phyloP scores from a whole-genome alignment of 371 early-diverging fungal species.

The Mortierella sp. region DNA sequence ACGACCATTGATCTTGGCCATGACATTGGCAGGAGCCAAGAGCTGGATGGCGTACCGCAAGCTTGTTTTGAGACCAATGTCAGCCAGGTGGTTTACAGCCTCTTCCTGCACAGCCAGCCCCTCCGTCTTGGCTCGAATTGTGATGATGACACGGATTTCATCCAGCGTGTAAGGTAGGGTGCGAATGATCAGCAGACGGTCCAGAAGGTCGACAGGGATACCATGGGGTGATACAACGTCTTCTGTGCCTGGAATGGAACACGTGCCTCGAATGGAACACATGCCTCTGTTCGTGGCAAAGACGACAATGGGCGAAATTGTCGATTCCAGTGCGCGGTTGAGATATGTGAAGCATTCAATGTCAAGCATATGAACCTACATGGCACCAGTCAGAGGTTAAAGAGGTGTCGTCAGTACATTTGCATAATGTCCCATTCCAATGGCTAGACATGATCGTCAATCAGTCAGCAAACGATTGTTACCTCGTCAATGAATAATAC shows the following conservation, averaged over 20 bases:
- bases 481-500: conserved; percentile 98
- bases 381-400: too few species aligned
- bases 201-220: conserved; percentile 96
- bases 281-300: conserved; percentile 98
- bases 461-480: conserved; percentile 7
- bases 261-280: conserved; percentile 94
- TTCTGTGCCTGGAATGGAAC: conserved; percentile 94
- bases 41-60: conserved; percentile 98
- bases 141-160: conserved; percentile 92
- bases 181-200: conserved; percentile 95
- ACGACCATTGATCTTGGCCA: conserved; percentile 87
- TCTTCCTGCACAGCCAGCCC: conserved; percentile 79
- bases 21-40: conserved; percentile 90
- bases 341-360: conserved; percentile 99
- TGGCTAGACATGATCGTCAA: background rate
- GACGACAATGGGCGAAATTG: conserved; percentile 96
- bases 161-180: conserved; percentile 92
- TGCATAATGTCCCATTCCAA: too few species aligned
- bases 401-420: too few species aligned
- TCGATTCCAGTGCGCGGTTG: conserved; percentile 95
- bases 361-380: conserved; percentile 97
- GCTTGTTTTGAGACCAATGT: conserved; percentile 86
- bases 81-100: conserved; percentile 81
- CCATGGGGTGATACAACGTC: conserved; percentile 94
- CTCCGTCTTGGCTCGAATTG: conserved; percentile 93